Percentiles rank a stretch among this genome's conserved stretches.
phyloP scores from a whole-genome alignment of 306 rosid species.

The Begonia peltatifolia region DNA sequence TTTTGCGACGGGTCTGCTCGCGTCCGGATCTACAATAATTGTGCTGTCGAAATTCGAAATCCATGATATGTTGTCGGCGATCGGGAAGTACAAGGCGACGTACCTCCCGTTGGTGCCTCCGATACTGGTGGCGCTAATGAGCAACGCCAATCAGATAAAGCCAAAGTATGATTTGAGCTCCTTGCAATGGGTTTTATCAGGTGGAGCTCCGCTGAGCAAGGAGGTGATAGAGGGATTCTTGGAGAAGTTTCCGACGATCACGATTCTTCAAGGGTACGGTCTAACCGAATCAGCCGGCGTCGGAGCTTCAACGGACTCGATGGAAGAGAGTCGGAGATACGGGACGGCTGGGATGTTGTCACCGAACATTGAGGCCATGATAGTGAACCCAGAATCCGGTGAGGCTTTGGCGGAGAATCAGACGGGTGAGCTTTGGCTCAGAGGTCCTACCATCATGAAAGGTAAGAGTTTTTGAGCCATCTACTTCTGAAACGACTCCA shows the following conservation, averaged over 20 bases:
- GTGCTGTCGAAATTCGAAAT: constrained; percentile 70
- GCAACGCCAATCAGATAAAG: constrained; percentile 43
- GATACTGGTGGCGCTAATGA: constrained; percentile 54
- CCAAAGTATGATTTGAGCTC: constrained; percentile 54
- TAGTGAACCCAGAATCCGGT: constrained; percentile 42
- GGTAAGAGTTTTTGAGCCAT: constrained; percentile 16
- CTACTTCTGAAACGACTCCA: background rate
- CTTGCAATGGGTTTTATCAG: constrained; percentile 36
- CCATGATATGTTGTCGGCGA: constrained; percentile 54
- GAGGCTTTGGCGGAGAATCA: constrained; percentile 29
- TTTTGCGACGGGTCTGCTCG: constrained; percentile 53
- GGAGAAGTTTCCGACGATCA: constrained; percentile 40
- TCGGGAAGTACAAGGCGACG: constrained; percentile 36
- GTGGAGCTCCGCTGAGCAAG: constrained; percentile 88
- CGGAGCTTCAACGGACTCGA: constrained; percentile 69
- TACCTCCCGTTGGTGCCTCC: constrained; percentile 82
- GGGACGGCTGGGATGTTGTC: constrained; percentile 83
- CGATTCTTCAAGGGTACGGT: constrained; percentile 75
- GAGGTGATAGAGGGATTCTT: constrained; percentile 74
- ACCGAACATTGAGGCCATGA: constrained; percentile 47
- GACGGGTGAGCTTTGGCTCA: constrained; percentile 88
- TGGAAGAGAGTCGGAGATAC: constrained; percentile 75
- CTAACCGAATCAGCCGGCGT: constrained; percentile 73
- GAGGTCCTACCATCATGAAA: constrained; percentile 79
- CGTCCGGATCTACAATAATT: constrained; percentile 53